phyloP scores from a whole-genome alignment of 2,329 filamentous ascomycete genomes.

The Colletotrichum shisoi region DNA sequence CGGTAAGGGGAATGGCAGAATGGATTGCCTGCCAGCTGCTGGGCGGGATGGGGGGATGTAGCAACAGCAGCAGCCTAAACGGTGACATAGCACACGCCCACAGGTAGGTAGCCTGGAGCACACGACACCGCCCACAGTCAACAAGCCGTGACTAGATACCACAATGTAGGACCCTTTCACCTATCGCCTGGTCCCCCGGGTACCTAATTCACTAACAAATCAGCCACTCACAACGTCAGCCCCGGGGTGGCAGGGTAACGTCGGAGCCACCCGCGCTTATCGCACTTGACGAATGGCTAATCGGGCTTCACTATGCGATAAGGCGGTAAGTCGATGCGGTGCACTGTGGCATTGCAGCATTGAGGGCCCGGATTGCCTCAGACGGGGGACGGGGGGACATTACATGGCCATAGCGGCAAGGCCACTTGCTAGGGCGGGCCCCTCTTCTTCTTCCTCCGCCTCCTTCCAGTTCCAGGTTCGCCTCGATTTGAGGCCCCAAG shows the following conservation, averaged over 20 bases:
- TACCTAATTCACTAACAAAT: conserved; percentile 31
- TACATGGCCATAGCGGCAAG: conserved; percentile 8
- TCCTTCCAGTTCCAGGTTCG: conserved; percentile 27
- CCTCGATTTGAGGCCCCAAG: conserved; percentile 21
- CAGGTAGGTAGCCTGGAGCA: conserved; percentile 15
- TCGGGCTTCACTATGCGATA: conserved; percentile 13
- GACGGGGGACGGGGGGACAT: not conserved
- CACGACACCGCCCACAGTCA: conserved; percentile 27
- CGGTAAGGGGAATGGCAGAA: conserved; percentile 16
- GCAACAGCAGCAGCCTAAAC: conserved; percentile 32
- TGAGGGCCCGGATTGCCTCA: conserved; percentile 24
- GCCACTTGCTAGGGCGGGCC: not conserved
- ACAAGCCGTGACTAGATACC: not conserved
- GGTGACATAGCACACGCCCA: conserved; percentile 11
- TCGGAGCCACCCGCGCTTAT: conserved; percentile 19
- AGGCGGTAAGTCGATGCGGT: conserved; percentile 18
- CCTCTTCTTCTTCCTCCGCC: no score
- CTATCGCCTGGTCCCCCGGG: not conserved
- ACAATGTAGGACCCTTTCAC: not conserved
- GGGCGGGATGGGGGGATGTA: not conserved
- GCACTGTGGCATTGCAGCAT: conserved; percentile 34
- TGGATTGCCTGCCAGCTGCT: conserved; percentile 1
- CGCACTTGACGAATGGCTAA: conserved; percentile 6
- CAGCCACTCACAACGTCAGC: conserved; percentile 28
- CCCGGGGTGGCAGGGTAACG: conserved; percentile 2